Percentiles rank a stretch among this genome's conserved stretches.
phyloP scores from a whole-genome alignment of 345 rosid genomes.

The Murraya paniculata region DNA sequence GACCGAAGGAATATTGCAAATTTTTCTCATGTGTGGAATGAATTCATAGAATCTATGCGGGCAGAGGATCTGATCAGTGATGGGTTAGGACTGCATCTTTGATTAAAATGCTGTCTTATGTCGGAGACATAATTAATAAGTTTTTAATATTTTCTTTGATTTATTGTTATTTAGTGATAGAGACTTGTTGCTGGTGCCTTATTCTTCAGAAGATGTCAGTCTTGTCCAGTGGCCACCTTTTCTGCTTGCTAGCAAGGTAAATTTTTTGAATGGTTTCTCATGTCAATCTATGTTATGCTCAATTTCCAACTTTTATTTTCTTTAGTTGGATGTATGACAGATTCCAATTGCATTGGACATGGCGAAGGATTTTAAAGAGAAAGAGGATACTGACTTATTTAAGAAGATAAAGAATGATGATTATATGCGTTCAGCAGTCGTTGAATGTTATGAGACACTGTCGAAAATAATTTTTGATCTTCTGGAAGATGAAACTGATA shows the following conservation, averaged over 20 bases:
- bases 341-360: conserved; percentile 98
- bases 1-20: conserved; percentile 55
- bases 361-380: conserved; percentile 92
- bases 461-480: conserved; percentile 54
- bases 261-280: conserved; percentile 13
- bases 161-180: conserved; percentile 56
- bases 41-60: conserved; percentile 81
- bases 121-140: conserved; percentile 10
- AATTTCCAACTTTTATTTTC: conserved; percentile 16
- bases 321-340: conserved; percentile 39
- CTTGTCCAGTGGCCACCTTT: conserved; percentile 98
- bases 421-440: conserved; percentile 74
- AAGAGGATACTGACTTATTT: conserved; percentile 66
- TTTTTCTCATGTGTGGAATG: conserved; percentile 89
- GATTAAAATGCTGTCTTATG: conserved; percentile 11
- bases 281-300: conserved; percentile 12
- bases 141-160: conserved; percentile 19
- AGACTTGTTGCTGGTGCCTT: conserved; percentile 87
- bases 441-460: conserved; percentile 79
- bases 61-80: conserved; percentile 78
- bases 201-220: conserved; percentile 55
- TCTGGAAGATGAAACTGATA: conserved; percentile 66
- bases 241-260: conserved; percentile 96
- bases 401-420: conserved; percentile 68
- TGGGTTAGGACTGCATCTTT: conserved; percentile 45